Evolutionary conservation across 352 stramenopile genomes (phyloP).

Genomic region (Peronospora destructor): DNA sequence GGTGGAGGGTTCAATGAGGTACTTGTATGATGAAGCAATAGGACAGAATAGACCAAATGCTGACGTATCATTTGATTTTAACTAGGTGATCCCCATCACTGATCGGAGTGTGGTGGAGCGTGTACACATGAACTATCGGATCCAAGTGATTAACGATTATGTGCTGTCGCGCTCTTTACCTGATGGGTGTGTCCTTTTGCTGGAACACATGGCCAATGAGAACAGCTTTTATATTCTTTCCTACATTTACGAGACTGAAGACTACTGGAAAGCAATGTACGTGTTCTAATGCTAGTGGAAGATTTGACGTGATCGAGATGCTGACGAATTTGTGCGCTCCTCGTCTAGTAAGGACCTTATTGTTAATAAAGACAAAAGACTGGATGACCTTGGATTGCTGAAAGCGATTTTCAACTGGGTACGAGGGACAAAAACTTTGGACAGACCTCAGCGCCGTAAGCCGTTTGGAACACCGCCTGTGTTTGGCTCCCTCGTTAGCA

Average conservation of each 20-base stretch:
- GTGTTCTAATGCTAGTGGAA: slow-evolving; percentile 8
- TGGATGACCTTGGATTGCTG: slow-evolving; percentile 52
- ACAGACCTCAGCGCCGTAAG: slow-evolving; percentile 55
- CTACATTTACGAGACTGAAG: slow-evolving; percentile 67
- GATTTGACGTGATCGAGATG: neutral
- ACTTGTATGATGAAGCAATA: slow-evolving; percentile 3
- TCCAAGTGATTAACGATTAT: slow-evolving; percentile 85
- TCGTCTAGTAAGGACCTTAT: slow-evolving; percentile 45
- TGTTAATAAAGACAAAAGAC: slow-evolving; percentile 25
- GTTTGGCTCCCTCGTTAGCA: slow-evolving; percentile 54
- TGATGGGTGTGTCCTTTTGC: slow-evolving; percentile 65
- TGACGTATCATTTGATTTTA: slow-evolving; percentile 3
- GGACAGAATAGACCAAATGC: neutral
- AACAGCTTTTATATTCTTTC: slow-evolving; percentile 83
- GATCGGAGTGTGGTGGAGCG: slow-evolving; percentile 50
- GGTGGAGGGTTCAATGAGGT: slow-evolving; percentile 63
- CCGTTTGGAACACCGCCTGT: slow-evolving; percentile 43
- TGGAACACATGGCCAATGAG: slow-evolving; percentile 79
- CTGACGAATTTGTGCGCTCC: slow-evolving; percentile 7
- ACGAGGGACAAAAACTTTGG: slow-evolving; percentile 51
- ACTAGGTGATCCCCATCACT: slow-evolving; percentile 62
- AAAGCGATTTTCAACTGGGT: slow-evolving; percentile 71
- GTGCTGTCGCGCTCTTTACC: slow-evolving; percentile 73
- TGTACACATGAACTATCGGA: slow-evolving; percentile 82
- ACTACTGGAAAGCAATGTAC: slow-evolving; percentile 65